Evolutionary conservation across 129 eudicot genomes (phyloP).

Genomic region (Gnaphalium uliginosum): DNA sequence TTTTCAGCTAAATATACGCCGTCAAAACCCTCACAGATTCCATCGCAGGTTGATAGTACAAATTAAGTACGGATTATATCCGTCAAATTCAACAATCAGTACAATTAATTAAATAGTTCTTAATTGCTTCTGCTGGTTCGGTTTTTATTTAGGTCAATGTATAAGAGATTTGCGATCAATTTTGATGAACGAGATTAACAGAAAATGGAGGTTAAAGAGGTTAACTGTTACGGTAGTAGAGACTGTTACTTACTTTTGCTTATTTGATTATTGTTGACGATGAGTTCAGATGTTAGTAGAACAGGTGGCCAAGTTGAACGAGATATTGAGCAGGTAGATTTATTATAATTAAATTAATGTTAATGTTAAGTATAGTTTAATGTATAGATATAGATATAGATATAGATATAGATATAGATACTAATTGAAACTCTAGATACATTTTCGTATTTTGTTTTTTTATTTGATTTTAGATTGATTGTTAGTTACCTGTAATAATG

Average conservation of each 20-base stretch:
- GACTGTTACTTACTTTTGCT: neutral
- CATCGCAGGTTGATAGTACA: constrained; percentile 19
- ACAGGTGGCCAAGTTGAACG: constrained; percentile 52
- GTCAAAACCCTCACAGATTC: constrained; percentile 24
- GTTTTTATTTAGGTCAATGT: constrained; percentile 26
- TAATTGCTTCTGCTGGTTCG: neutral
- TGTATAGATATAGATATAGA: neutral
- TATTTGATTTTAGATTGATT: constrained; percentile 11
- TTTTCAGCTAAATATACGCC: neutral
- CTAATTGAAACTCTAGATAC: neutral
- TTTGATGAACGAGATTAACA: constrained; percentile 22
- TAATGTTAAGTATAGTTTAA: neutral
- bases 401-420: neutral
- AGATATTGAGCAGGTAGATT: constrained; percentile 45
- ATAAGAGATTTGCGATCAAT: neutral
- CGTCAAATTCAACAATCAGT: constrained; percentile 8
- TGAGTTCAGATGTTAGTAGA: constrained; percentile 45
- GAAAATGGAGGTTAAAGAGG: constrained; percentile 30
- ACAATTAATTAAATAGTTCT: neutral
- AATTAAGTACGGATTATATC: neutral
- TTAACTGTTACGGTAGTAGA: constrained; percentile 23
- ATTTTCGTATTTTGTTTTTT: neutral
- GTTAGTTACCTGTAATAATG: constrained; percentile 1
- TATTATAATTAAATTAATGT: neutral
- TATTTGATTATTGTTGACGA: constrained; percentile 27